Evolutionary conservation across 176 grass and related monocot species (phyloP), one percentile per base, ranked within the genome.

Genomic region (Paspalum vaginatum): DNA sequence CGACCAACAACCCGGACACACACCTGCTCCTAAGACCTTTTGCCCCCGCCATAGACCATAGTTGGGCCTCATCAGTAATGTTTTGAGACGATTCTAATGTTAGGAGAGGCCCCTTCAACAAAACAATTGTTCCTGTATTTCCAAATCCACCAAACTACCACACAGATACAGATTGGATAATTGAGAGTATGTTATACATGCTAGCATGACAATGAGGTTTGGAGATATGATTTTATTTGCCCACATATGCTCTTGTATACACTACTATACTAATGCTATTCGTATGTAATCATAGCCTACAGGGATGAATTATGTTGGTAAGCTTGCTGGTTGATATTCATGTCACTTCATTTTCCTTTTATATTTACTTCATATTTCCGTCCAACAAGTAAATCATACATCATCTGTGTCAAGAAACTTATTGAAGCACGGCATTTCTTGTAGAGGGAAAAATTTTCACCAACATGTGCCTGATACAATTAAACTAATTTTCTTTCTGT

Each of bases 231-330:
- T 52, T 43, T n/a, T 60, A 45, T 32, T 32, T 32, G 32, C 32
- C 32, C 2, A 32, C 32, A 32, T 32, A n/a, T n/a, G n/a, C n/a
- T n/a, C n/a, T n/a, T n/a, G n/a, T n/a, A n/a, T n/a, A n/a, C n/a
- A n/a, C n/a, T n/a, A n/a, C n/a, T n/a, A n/a, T n/a, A n/a, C n/a
- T n/a, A n/a, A n/a, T n/a, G n/a, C n/a, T n/a, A n/a, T n/a, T n/a
- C n/a, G n/a, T n/a, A n/a, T n/a, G n/a, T n/a, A n/a, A n/a, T n/a
- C n/a, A n/a, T n/a, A n/a, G n/a, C n/a, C n/a, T n/a, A n/a, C n/a
- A n/a, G n/a, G 49, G 61, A 80, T 58, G 61, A 51, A 66, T 74
- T 47, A 40, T 65, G 84, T 58, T 80, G 68, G 14, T 58, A 61
- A 75, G 62, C 26, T 56, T 70, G 32, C 47, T 66, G 7, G 25